phyloP scores from a whole-genome alignment of 176 grass and related monocot species.

The Carex kokanica region DNA sequence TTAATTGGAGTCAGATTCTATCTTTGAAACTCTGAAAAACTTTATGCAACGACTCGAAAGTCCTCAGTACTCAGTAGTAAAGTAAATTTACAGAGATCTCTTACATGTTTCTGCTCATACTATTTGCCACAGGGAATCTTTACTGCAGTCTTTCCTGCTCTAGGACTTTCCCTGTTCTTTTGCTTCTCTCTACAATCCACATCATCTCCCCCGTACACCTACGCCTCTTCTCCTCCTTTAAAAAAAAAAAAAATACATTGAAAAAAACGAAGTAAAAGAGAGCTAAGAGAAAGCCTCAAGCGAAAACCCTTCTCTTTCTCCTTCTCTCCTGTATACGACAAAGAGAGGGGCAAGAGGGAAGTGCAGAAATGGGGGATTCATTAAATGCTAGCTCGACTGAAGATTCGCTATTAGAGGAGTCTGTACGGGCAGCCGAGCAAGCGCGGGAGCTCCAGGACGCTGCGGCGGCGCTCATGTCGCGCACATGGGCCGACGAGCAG shows the following conservation, averaged over 20 bases:
- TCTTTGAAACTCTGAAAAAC: background rate
- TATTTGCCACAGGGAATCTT: background rate
- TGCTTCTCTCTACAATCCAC: background rate
- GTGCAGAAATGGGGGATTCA: slow-evolving; percentile 32
- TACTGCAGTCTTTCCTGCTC: background rate
- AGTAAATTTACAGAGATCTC: background rate
- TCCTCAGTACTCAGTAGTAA: too few species aligned
- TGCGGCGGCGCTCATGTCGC: slow-evolving; percentile 50
- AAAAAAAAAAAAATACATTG: slow-evolving; percentile 3
- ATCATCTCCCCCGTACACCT: slow-evolving; percentile 5
- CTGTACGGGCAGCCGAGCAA: slow-evolving; percentile 60
- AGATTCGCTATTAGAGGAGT: slow-evolving; percentile 36
- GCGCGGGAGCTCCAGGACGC: slow-evolving; percentile 90
- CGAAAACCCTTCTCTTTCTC: slow-evolving; percentile 25
- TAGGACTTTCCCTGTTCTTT: background rate
- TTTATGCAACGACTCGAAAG: background rate
- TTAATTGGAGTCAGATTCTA: background rate
- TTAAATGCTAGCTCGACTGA: slow-evolving; percentile 22
- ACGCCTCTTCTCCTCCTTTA: background rate
- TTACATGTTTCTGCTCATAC: background rate
- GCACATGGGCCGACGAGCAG: slow-evolving; percentile 70
- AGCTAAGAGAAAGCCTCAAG: slow-evolving; percentile 16
- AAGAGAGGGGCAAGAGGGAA: slow-evolving; percentile 18
- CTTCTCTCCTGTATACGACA: slow-evolving; percentile 2
- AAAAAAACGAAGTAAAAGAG: background rate